Base-by-base conservation (phyloP, 2,329 filamentous ascomycete species). In the Pleoardoris graminearum region DNA sequence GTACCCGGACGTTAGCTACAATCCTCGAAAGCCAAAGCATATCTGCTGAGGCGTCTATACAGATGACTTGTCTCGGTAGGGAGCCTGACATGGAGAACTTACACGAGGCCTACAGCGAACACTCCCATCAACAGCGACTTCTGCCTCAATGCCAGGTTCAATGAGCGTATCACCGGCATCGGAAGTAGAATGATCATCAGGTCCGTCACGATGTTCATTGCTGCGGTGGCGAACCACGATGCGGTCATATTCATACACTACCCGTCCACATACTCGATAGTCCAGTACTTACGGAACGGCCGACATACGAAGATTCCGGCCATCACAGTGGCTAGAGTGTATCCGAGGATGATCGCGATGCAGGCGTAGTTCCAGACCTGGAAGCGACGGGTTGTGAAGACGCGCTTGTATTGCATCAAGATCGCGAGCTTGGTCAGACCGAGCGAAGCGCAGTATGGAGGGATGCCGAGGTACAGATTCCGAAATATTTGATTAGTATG, bases 131-230 rank as follows among this genome's bases (percentile, higher is more conserved):
- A 53, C 4, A 66, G 54, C 30, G 54, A 47, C 45, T 66, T 68
- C 48, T 70, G 67, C 16, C 55, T 62, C 37, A 50, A 62, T 1
- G 60, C 57, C 16, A 73, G 55, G 21, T 68, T 62, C 22, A 73
- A 53, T 0, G 50, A 56, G 7, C 60, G 62, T 12, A 73, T 50
- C 3, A 71, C 66, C 4, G 67, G 69, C 45, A 73, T 61, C 5
- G 70, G 70, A 2, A 72, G 50, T 1, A 68, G 35, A 11, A 66
- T 61, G 16, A 71, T 67, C 35, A 63, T 56, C 7, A 71, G 41
- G 49, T 73, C 70, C 10, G 67, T 70, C 7, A 65, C 39, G 45
- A 73, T 71, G 32, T 71, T 71, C 44, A 72, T 59, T 3, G 57
- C 53, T 6, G 68, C 67, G 21, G 71, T 70, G 19, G 59, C 42